Evolutionary conservation across 2,329 filamentous ascomycete species (phyloP).

Genomic region (Lasiodiplodia gonubiensis): DNA sequence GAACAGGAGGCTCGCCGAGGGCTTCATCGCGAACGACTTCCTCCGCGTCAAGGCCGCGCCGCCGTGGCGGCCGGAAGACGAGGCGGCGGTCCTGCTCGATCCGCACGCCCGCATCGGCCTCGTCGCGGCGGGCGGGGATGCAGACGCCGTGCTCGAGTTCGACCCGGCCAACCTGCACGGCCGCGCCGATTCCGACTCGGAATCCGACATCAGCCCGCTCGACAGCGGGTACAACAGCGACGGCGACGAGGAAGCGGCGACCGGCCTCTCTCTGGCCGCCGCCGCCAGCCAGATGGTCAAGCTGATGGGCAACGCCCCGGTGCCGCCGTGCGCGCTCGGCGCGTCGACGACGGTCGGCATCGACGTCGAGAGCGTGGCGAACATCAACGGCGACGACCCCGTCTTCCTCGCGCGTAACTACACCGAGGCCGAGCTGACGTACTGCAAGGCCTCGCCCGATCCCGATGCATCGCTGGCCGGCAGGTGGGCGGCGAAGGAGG

Average conservation of each 20-base stretch:
- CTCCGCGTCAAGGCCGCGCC: constrained; percentile 2
- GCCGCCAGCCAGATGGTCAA: neutral
- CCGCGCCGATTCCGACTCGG: neutral
- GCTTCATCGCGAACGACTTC: constrained; percentile 7
- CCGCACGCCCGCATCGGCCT: neutral
- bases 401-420: constrained; percentile 30
- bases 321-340: neutral
- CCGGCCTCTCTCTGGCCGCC: neutral
- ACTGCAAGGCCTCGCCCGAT: neutral
- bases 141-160: neutral
- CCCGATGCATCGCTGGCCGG: constrained; percentile 28
- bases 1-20: neutral
- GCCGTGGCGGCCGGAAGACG: constrained; percentile 11
- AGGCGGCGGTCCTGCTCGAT: constrained; percentile 1
- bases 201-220: neutral
- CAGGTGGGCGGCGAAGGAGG: constrained; percentile 30
- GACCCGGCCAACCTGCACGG: neutral
- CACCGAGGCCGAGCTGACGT: constrained; percentile 18
- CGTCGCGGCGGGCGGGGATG: neutral
- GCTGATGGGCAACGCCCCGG: neutral
- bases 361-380: neutral
- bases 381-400: neutral
- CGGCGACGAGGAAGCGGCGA: neutral
- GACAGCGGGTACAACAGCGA: constrained; percentile 13
- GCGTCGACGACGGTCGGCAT: neutral